These are phyloP conservation scores for Penicillium argentinense DNA, from an alignment of 495 filamentous ascomycete species.

Conservation along the genomic window DNA sequence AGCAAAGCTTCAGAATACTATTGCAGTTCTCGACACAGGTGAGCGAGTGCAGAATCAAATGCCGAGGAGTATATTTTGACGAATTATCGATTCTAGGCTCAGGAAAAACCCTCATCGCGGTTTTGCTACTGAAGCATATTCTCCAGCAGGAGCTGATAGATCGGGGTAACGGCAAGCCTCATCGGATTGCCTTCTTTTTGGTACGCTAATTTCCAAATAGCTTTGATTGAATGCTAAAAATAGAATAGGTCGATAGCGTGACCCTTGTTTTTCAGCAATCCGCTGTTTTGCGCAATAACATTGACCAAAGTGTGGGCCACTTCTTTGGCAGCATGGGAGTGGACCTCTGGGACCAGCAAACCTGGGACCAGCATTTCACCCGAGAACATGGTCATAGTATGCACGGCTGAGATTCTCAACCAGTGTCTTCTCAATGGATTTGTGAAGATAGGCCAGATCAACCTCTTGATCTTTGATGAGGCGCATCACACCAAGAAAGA, in stretches of 20 bases:
- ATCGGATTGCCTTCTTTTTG: constrained; percentile 79
- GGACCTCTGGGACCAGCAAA: constrained; percentile 63
- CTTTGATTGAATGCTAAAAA: not conserved
- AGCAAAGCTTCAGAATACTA: constrained; percentile 83
- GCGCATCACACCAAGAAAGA: constrained; percentile 96
- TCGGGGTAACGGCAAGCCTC: constrained; percentile 57
- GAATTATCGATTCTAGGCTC: too few relatives aligned
- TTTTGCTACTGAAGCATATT: constrained; percentile 75
- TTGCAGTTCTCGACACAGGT: constrained; percentile 96
- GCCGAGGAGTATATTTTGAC: too few relatives aligned
- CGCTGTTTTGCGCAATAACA: constrained; percentile 77
- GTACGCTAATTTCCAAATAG: constrained; percentile 36
- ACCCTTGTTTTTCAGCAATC: constrained; percentile 90
- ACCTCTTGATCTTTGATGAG: constrained; percentile 92
- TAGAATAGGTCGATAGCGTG: constrained; percentile 72
- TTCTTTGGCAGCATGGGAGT: constrained; percentile 73
- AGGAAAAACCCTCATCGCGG: constrained; percentile 96
- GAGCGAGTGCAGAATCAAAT: not conserved
- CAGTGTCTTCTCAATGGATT: constrained; percentile 78
- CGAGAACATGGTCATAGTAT: constrained; percentile 85
- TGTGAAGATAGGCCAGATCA: constrained; percentile 80
- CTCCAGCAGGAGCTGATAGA: constrained; percentile 76
- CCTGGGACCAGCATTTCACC: constrained; percentile 68
- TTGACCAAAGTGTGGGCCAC: constrained; percentile 76
- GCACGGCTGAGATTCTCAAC: constrained; percentile 84